Percentiles rank a stretch among this genome's conserved stretches.
Conservation (phyloP, 1,284 basidiomycete species). For the Mycena sp. region DNA sequence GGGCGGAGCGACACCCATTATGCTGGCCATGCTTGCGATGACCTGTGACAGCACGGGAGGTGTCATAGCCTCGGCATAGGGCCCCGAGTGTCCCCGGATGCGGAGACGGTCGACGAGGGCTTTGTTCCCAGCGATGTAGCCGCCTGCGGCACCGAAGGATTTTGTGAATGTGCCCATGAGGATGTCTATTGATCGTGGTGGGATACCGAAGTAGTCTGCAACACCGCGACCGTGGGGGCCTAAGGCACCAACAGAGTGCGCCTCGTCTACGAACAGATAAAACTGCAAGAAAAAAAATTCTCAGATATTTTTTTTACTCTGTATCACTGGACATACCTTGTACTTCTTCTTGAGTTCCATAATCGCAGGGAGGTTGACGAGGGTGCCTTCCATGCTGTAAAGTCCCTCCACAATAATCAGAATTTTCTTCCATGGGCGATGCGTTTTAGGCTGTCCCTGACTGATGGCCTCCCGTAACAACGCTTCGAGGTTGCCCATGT, state of each 20-base stretch:
- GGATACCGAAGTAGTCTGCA: constrained; percentile 92
- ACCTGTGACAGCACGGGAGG: constrained; percentile 94
- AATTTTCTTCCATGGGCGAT: constrained; percentile 99
- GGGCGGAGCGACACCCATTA: constrained; percentile 87
- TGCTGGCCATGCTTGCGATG: constrained; percentile 92
- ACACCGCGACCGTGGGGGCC: constrained; percentile 96
- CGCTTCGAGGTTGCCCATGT: too few relatives aligned
- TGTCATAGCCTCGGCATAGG: constrained; percentile 93
- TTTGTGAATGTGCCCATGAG: constrained; percentile 99
- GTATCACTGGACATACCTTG: constrained; percentile 72
- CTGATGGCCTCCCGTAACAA: too few relatives aligned
- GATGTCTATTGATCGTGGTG: constrained; percentile 88
- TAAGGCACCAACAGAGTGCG: constrained; percentile 96
- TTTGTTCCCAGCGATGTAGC: constrained; percentile 94
- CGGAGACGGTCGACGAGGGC: constrained; percentile 85
- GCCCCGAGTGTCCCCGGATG: constrained; percentile 85
- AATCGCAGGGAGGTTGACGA: constrained; percentile 87
- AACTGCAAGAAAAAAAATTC: constrained; percentile 70
- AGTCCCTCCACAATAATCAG: constrained; percentile 94
- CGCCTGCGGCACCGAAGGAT: constrained; percentile 97
- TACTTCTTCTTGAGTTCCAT: constrained; percentile 94
- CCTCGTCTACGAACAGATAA: constrained; percentile 96
- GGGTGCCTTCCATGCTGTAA: constrained; percentile 98
- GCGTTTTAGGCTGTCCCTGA: constrained; percentile 96
- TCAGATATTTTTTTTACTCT: neutral